Base-by-base conservation (phyloP, 495 filamentous ascomycete genomes). In the Tuber magnatum region DNA sequence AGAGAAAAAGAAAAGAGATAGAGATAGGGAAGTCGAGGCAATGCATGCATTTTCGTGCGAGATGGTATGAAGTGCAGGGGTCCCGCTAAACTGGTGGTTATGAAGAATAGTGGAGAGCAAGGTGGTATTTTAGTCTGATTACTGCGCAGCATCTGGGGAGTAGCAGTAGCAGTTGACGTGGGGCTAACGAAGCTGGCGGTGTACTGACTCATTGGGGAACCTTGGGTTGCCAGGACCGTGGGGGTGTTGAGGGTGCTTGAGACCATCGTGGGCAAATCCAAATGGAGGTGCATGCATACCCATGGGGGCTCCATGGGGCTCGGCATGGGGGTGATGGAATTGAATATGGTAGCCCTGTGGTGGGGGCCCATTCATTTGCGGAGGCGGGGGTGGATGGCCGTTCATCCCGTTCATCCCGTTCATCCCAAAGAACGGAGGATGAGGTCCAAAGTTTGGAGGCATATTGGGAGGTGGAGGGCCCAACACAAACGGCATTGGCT, bases 291-390 rank as follows among this genome's bases (percentile, higher is more conserved):
- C 79, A 35, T 76, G 76, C 32, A 81, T 70, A n/a, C 80, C 80
- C 71, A 81, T 81, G 65, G 75, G 76, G 56, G 79, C 76, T n/a
- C 79, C 80, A 28, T 81, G 80, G 24, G 78, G 77, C 43, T 80
- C 80, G 14, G 79, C 76, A 69, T 81, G 80, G 32, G 80, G 81
- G 38, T 83, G 81, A 44, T 83, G 81, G 48, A 82, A 83, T 41
- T 74, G 81, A 76, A 82, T 77, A 40, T 81, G 79, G 44, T 79
- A 83, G 18, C 79, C 74, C 32, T 71, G 79, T 46, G 79, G 78
- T 46, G 78, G 79, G 24, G 79, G 80, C 14, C 80, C 80, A 69
- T 78, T 81, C 79, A 81, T 81, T 70, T 79, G 77, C 28, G 77
- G 77, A 71, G 73, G 73, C 2, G 73, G 74, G n/a, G 71, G 75